Percentiles rank a stretch among this genome's conserved stretches.
Conservation (phyloP, 1,284 basidiomycete genomes). For the Fistulina hepatica region DNA sequence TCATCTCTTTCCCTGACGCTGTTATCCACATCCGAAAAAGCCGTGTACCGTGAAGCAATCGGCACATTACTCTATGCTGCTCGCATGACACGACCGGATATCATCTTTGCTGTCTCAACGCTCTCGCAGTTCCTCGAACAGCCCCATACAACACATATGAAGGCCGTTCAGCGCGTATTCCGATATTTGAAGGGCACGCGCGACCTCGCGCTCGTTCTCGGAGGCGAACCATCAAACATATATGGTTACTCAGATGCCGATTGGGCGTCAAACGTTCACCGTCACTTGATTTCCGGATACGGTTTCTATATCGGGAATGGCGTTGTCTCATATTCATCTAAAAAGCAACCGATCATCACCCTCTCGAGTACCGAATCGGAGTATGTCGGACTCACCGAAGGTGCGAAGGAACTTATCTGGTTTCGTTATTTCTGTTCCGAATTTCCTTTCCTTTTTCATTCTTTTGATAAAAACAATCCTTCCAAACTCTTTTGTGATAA, state of each 20-base stretch:
- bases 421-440: conserved; percentile 13
- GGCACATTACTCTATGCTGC: conserved; percentile 9
- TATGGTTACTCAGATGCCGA: conserved; percentile 19
- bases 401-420: conserved; percentile 20
- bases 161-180: conserved; percentile 16
- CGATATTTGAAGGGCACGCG: conserved; percentile 19
- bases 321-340: conserved; percentile 22
- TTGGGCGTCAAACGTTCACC: conserved; percentile 11
- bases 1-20: no score
- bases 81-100: conserved; percentile 10
- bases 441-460: no score
- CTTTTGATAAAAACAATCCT: conserved; percentile 16
- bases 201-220: conserved; percentile 12
- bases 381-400: conserved; percentile 24
- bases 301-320: conserved; percentile 17
- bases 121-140: conserved; percentile 6
- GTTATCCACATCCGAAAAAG: no score
- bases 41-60: conserved; percentile 7
- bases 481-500: conserved; percentile 18
- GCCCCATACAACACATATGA: conserved; percentile 14
- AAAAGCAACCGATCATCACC: conserved; percentile 23
- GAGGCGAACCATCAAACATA: conserved; percentile 8
- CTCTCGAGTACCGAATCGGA: conserved; percentile 27
- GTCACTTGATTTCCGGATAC: conserved; percentile 21
- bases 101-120: conserved; percentile 10